phyloP scores from a whole-genome alignment of 805 yeast species.

The Citeromyces matritensis region DNA sequence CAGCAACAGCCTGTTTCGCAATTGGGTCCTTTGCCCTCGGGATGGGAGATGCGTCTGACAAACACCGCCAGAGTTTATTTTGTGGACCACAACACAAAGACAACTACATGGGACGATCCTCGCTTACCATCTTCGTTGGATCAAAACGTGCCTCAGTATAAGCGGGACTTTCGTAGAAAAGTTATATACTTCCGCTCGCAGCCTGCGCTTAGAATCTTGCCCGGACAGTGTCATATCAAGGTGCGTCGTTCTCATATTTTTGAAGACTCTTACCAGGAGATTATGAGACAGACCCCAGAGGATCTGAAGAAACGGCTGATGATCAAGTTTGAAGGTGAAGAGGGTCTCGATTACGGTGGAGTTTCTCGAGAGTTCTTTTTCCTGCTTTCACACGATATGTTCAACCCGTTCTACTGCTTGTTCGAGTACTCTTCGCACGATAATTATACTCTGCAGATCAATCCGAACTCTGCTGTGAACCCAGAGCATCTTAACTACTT shows the following conservation, averaged over 20 bases:
- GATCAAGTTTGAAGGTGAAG: constrained; percentile 99
- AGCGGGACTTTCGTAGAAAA: constrained; percentile 97
- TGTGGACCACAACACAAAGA: constrained; percentile 97
- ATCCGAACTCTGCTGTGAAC: constrained; percentile 92
- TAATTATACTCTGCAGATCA: constrained; percentile 93
- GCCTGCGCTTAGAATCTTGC: constrained; percentile 91
- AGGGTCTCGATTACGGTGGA: constrained; percentile 99
- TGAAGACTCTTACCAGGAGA: constrained; percentile 96
- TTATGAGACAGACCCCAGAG: constrained; percentile 98
- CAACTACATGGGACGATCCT: constrained; percentile 99
- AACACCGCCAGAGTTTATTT: constrained; percentile 97
- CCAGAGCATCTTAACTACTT: constrained; percentile 97
- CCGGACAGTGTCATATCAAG: constrained; percentile 98
- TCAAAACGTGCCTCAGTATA: constrained; percentile 97
- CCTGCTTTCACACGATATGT: constrained; percentile 94
- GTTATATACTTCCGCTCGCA: constrained; percentile 95
- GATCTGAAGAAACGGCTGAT: constrained; percentile 93
- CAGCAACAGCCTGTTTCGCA: constrained; percentile 98
- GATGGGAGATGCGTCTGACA: constrained; percentile 99
- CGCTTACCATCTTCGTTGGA: constrained; percentile 93
- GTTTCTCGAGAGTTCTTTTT: constrained; percentile 97
- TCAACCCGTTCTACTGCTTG: constrained; percentile 93
- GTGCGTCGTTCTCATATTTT: constrained; percentile 93
- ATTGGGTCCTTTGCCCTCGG: constrained; percentile 93
- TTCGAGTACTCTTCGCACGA: constrained; percentile 97